Evolutionary conservation across 306 rosid species (phyloP).

Genomic region (Leucaena leucocephala): DNA sequence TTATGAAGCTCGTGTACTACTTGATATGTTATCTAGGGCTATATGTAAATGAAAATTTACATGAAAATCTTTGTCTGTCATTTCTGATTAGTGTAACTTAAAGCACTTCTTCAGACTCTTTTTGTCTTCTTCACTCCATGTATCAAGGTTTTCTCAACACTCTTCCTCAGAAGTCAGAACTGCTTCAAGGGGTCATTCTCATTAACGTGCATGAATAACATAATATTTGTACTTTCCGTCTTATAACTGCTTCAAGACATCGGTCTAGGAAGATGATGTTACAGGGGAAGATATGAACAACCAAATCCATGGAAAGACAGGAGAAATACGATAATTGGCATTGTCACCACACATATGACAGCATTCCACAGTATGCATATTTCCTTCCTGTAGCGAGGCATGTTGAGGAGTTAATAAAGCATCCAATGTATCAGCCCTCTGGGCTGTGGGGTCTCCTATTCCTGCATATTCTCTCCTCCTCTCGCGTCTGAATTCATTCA

Average conservation of each 20-base stretch:
- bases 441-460: background rate
- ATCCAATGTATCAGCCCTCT: background rate
- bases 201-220: background rate
- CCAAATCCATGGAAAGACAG: background rate
- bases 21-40: background rate
- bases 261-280: background rate
- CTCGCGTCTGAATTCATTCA: background rate
- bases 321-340: background rate
- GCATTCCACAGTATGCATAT: background rate
- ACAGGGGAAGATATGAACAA: background rate
- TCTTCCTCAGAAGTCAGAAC: background rate
- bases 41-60: background rate
- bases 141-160: background rate
- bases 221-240: background rate
- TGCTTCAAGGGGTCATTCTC: background rate
- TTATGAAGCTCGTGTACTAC: background rate
- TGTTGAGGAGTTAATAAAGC: background rate
- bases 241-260: background rate
- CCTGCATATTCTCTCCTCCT: background rate
- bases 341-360: background rate
- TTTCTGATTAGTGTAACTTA: background rate
- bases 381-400: background rate
- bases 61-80: background rate
- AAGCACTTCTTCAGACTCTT: background rate
- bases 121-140: background rate